Percentiles rank a stretch among this genome's conserved stretches.
phyloP scores from a whole-genome alignment of 805 yeast species.

The Monosporozyma aerobia region DNA sequence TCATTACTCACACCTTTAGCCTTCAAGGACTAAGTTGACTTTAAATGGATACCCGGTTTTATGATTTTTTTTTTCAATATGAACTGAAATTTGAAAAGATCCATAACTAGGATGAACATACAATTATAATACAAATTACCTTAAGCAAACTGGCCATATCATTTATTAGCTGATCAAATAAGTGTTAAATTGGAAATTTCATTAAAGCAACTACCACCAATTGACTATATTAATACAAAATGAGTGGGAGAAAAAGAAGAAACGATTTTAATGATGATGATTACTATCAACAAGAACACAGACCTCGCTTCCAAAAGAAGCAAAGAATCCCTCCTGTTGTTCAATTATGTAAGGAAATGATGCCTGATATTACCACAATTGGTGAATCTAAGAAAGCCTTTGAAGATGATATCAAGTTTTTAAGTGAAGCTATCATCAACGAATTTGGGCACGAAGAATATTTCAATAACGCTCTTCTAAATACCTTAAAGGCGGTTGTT shows the following conservation, averaged over 20 bases:
- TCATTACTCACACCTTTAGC: no score
- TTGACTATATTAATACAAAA: background rate
- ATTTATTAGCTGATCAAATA: background rate
- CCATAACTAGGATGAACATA: background rate
- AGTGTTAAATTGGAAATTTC: background rate
- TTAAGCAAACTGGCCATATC: background rate
- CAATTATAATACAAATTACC: background rate
- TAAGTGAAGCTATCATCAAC: conserved; percentile 55
- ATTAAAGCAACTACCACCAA: background rate
- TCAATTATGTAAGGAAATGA: conserved; percentile 38
- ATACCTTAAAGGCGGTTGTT: conserved; percentile 58
- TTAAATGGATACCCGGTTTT: background rate
- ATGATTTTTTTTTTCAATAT: background rate
- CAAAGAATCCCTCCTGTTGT: conserved; percentile 37
- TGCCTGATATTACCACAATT: conserved; percentile 44
- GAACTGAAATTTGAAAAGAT: background rate
- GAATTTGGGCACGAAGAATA: conserved; percentile 56
- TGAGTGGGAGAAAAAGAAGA: conserved; percentile 13
- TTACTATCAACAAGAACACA: conserved; percentile 24
- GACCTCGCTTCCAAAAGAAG: conserved; percentile 27
- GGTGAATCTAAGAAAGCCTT: conserved; percentile 49
- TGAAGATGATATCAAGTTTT: conserved; percentile 54
- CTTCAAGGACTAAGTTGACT: background rate
- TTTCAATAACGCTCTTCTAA: conserved; percentile 49
- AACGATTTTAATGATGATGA: conserved; percentile 20